A percentile compares a stretch with the other conserved stretches of the same genome.
phyloP scores from a whole-genome alignment of 2,329 filamentous ascomycete genomes.

The Aureobasidium sp. region DNA sequence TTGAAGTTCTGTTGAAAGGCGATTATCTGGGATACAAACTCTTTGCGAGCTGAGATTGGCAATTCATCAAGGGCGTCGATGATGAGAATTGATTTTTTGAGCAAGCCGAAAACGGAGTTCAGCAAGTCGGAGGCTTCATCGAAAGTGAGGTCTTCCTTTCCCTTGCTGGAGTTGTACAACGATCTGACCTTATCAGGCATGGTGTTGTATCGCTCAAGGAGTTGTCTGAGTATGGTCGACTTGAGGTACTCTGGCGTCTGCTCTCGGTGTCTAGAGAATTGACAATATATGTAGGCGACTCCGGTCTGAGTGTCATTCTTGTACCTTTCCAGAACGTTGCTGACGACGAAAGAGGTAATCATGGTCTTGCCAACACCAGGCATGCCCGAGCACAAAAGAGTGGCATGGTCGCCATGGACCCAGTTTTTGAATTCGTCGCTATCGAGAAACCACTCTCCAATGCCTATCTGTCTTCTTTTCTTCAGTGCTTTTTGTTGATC shows the following conservation, averaged over 20 bases:
- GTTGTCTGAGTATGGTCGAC: not conserved
- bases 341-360: not conserved
- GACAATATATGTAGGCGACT: not conserved
- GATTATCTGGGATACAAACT: not conserved
- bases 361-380: not conserved
- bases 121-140: not conserved
- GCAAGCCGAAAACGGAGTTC: not conserved
- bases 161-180: not conserved
- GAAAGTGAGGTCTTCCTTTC: not conserved
- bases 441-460: not conserved
- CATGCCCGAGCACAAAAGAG: not conserved
- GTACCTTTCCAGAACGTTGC: not conserved
- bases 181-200: not conserved
- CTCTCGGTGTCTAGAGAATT: not conserved
- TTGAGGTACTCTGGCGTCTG: not conserved
- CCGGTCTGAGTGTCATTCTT: not conserved
- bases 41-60: not conserved
- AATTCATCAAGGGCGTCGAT: not conserved
- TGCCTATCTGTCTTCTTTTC: not conserved
- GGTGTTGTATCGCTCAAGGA: not conserved
- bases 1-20: not conserved
- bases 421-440: not conserved
- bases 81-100: not conserved
- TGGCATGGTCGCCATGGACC: not conserved
- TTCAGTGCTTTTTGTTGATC: not conserved